Percentiles rank a stretch among this genome's conserved stretches.
These are phyloP conservation scores for Periconia sp. DNA, from an alignment of 2,329 filamentous ascomycete species.

Conservation along the genomic window DNA sequence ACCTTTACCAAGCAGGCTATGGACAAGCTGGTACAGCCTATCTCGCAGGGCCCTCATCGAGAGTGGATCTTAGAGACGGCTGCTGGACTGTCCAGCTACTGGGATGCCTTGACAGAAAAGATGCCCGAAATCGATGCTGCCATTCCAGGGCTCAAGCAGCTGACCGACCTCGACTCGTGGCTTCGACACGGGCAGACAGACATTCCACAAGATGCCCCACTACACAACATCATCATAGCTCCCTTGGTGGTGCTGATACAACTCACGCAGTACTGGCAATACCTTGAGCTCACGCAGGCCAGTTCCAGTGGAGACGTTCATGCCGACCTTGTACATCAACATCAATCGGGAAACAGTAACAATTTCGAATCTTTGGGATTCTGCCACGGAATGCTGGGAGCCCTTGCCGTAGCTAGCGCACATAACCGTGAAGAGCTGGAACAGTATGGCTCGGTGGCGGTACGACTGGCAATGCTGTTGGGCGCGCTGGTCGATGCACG, in stretches of 20 bases:
- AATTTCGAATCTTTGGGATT: slow-evolving; percentile 9
- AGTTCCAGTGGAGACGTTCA: not conserved
- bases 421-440: not conserved
- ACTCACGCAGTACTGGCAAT: slow-evolving; percentile 42
- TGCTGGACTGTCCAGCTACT: slow-evolving; percentile 7
- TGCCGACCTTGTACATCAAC: not conserved
- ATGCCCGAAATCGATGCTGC: slow-evolving; percentile 3
- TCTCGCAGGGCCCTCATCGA: slow-evolving; percentile 1
- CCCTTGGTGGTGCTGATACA: slow-evolving; percentile 50
- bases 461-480: slow-evolving; percentile 7
- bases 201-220: not conserved
- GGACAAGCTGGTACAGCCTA: slow-evolving; percentile 2
- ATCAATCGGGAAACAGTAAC: not conserved
- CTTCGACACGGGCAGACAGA: not conserved
- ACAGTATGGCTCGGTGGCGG: not conserved
- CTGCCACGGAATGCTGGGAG: slow-evolving; percentile 10
- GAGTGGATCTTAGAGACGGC: slow-evolving; percentile 10
- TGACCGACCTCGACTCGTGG: slow-evolving; percentile 10
- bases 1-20: not conserved
- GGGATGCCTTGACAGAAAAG: slow-evolving; percentile 5
- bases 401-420: slow-evolving; percentile 1
- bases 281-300: slow-evolving; percentile 13
- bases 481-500: slow-evolving; percentile 5
- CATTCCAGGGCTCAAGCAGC: not conserved
- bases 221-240: slow-evolving; percentile 41